A percentile compares a stretch with the other conserved stretches of the same genome.
Conservation (phyloP, 164 flowering plant species). For the Aristolochia fimbriata region DNA sequence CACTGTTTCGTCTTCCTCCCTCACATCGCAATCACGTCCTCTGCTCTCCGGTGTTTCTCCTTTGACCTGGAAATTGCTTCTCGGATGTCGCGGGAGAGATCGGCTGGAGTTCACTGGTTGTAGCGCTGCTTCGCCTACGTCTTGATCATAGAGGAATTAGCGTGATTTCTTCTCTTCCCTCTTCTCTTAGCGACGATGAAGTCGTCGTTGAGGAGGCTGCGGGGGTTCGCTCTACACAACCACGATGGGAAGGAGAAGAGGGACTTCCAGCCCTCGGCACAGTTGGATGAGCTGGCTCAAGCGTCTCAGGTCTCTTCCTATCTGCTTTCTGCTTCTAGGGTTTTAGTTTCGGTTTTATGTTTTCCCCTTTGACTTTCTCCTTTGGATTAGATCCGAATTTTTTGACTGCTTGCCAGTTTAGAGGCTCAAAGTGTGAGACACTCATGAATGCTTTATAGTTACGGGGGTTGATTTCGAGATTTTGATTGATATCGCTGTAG, state of each 20-base stretch:
- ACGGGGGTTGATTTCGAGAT: no score
- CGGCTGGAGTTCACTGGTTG: neutral
- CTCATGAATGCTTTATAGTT: no score
- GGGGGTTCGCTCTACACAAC: conserved; percentile 48
- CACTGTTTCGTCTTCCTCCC: no score
- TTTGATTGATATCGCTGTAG: no score
- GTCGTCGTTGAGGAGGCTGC: conserved; percentile 58
- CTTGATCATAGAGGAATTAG: neutral
- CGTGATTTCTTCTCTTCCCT: neutral
- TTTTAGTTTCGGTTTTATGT: neutral
- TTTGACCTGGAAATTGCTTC: neutral
- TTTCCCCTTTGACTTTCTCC: no score
- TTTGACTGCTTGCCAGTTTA: no score
- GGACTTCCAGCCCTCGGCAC: conserved; percentile 31
- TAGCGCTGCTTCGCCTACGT: neutral
- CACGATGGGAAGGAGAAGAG: conserved; percentile 45
- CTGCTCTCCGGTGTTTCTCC: neutral
- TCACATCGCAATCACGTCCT: no score
- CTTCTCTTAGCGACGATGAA: conserved; percentile 33
- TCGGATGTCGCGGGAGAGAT: neutral
- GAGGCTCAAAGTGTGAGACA: no score
- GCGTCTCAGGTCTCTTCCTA: conserved; percentile 55
- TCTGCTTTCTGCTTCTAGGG: neutral
- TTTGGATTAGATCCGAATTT: no score
- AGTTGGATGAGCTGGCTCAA: conserved; percentile 68